These are phyloP conservation scores for Hanseniaspora lindneri DNA, from an alignment of 805 yeast species.

Conservation along the genomic window DNA sequence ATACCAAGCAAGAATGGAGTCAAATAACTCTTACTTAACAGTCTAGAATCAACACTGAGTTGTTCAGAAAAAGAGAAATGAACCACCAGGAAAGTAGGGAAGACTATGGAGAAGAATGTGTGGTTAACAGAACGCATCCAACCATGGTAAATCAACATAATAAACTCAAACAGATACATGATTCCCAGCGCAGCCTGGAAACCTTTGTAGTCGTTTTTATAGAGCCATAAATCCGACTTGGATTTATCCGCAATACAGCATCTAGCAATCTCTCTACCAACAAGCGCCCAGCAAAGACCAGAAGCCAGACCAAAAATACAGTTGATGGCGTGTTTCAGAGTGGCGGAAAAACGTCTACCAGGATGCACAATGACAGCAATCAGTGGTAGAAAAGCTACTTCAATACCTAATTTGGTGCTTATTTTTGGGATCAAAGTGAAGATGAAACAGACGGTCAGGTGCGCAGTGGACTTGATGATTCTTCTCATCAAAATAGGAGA, in stretches of 20 bases:
- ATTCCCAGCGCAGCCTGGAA: slow-evolving; percentile 35
- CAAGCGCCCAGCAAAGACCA: slow-evolving; percentile 34
- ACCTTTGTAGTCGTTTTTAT: slow-evolving; percentile 24
- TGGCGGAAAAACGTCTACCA: slow-evolving; percentile 39
- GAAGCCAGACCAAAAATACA: slow-evolving; percentile 34
- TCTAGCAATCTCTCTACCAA: slow-evolving; percentile 35
- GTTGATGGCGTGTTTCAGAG: slow-evolving; percentile 34
- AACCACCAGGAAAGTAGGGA: slow-evolving; percentile 39
- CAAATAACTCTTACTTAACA: slow-evolving; percentile 30
- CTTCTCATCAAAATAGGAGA: slow-evolving; percentile 31
- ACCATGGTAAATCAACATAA: slow-evolving; percentile 40
- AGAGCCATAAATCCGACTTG: slow-evolving; percentile 28
- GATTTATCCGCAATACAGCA: slow-evolving; percentile 26
- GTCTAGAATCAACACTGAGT: slow-evolving; percentile 26
- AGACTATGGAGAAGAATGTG: slow-evolving; percentile 36
- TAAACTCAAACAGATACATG: slow-evolving; percentile 35
- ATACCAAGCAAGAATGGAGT: slow-evolving; percentile 39
- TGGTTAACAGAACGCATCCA: slow-evolving; percentile 39
- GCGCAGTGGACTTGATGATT: slow-evolving; percentile 31
- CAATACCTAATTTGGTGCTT: slow-evolving; percentile 29
- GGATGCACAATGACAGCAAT: slow-evolving; percentile 40
- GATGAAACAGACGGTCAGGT: slow-evolving; percentile 34
- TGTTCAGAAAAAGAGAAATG: slow-evolving; percentile 38
- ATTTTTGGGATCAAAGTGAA: slow-evolving; percentile 33
- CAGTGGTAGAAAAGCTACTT: slow-evolving; percentile 36